A percentile compares a stretch with the other conserved stretches of the same genome.
These are phyloP conservation scores for Saraca asoca DNA, from an alignment of 331 rosid species.

Conservation along the genomic window DNA sequence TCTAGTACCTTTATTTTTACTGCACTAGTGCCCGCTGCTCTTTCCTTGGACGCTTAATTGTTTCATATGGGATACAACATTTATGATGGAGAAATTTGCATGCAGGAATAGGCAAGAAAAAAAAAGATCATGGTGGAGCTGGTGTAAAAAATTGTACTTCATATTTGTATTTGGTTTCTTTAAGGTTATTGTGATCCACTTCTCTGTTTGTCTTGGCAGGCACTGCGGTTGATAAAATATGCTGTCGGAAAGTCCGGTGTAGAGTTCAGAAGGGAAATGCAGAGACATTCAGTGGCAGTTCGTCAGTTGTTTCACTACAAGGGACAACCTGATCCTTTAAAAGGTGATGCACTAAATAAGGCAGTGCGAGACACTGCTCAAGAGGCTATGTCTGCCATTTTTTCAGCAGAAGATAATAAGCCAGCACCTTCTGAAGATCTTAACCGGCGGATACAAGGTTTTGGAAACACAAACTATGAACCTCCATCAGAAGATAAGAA, in stretches of 20 bases:
- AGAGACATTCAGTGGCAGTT: constrained; percentile 87
- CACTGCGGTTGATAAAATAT: constrained; percentile 89
- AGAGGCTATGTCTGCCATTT: constrained; percentile 78
- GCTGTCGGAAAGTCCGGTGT: constrained; percentile 88
- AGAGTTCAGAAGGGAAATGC: constrained; percentile 98
- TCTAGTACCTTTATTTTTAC: not conserved
- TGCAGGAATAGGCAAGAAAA: constrained; percentile 13
- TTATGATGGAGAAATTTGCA: not conserved
- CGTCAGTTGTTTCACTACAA: constrained; percentile 88
- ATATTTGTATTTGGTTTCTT: not conserved
- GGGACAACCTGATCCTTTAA: constrained; percentile 88
- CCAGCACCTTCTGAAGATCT: constrained; percentile 78
- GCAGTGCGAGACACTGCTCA: constrained; percentile 93
- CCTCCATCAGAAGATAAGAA: constrained; percentile 64
- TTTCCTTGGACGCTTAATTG: not conserved
- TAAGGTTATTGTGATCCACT: constrained; percentile 24
- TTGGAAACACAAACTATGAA: constrained; percentile 81
- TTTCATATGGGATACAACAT: not conserved
- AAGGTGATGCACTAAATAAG: constrained; percentile 94
- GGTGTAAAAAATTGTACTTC: constrained; percentile 1
- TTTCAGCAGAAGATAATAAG: constrained; percentile 73
- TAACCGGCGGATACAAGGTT: constrained; percentile 89
- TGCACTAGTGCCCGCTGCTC: not conserved
- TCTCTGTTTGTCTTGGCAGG: constrained; percentile 49
- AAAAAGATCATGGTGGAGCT: constrained; percentile 26